Conservation (phyloP, 805 yeast genomes). For the Kodamaea hsintzibuensis region DNA sequence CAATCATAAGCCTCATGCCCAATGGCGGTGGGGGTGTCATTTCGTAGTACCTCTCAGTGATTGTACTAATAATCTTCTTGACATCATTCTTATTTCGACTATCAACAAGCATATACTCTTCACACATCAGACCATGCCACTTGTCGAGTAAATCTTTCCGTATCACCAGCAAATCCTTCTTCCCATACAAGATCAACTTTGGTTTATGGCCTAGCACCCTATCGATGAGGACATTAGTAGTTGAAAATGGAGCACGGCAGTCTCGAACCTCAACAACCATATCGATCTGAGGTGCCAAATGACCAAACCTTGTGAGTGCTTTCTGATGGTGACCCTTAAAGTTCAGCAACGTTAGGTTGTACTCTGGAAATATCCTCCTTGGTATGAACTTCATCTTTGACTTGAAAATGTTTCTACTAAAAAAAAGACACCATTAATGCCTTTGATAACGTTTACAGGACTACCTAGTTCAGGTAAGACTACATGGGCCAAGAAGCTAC, state of each 20-base stretch:
- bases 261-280: conserved; percentile 84
- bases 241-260: conserved; percentile 82
- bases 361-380: conserved; percentile 69
- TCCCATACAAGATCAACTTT: conserved; percentile 72
- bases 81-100: conserved; percentile 55
- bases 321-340: conserved; percentile 90
- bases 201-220: conserved; percentile 55
- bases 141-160: conserved; percentile 31
- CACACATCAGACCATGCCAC: conserved; percentile 34
- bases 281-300: conserved; percentile 77
- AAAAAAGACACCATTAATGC: conserved; percentile 54
- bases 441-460: conserved; percentile 80
- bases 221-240: conserved; percentile 79
- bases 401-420: neutral
- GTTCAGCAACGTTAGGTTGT: conserved; percentile 68
- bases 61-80: conserved; percentile 46
- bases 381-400: conserved; percentile 56
- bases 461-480: conserved; percentile 86
- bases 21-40: conserved; percentile 77
- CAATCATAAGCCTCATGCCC: conserved; percentile 73
- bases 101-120: conserved; percentile 52
- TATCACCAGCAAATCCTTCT: conserved; percentile 61
- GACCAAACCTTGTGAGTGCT: conserved; percentile 67
- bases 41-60: conserved; percentile 45
- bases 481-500: conserved; percentile 63